Conservation (phyloP, 176 grass and related monocot genomes). For the Avena insularis region DNA sequence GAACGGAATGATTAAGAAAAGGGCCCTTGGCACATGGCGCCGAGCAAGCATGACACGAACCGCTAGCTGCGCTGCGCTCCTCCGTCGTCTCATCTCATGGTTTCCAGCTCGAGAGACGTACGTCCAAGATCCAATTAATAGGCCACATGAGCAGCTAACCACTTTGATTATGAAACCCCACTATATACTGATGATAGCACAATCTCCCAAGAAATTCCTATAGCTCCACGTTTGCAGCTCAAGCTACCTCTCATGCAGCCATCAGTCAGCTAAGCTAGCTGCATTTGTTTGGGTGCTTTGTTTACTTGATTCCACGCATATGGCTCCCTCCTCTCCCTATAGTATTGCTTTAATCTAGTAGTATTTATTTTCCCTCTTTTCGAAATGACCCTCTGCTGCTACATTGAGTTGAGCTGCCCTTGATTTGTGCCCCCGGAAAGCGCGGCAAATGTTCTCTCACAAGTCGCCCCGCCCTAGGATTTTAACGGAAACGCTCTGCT, state of each 20-base stretch:
- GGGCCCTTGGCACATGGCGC: conserved; percentile 58
- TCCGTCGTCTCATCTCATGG: conserved; percentile 38
- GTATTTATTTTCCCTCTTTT: background rate
- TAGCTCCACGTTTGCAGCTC: conserved; percentile 39
- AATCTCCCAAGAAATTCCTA: conserved; percentile 57
- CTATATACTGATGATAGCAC: conserved; percentile 26
- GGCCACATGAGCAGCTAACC: conserved; percentile 61
- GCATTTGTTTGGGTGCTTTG: background rate
- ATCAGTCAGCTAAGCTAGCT: conserved; percentile 3
- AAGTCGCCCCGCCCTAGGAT: background rate
- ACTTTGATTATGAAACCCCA: conserved; percentile 50
- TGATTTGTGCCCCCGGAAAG: conserved; percentile 58
- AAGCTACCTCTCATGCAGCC: conserved; percentile 2
- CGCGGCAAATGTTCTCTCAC: conserved; percentile 34
- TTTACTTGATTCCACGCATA: conserved; percentile 38
- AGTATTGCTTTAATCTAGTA: background rate
- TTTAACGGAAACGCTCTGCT: background rate
- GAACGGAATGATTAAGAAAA: conserved; percentile 56
- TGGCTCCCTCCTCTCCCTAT: background rate
- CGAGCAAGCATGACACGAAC: conserved; percentile 53
- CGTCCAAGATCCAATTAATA: conserved; percentile 63
- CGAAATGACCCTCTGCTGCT: conserved; percentile 15
- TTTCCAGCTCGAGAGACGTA: conserved; percentile 69
- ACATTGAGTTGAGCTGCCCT: conserved; percentile 33
- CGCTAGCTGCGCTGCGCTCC: background rate